phyloP scores from a whole-genome alignment of 345 rosid genomes.

The Ricinus communis region DNA sequence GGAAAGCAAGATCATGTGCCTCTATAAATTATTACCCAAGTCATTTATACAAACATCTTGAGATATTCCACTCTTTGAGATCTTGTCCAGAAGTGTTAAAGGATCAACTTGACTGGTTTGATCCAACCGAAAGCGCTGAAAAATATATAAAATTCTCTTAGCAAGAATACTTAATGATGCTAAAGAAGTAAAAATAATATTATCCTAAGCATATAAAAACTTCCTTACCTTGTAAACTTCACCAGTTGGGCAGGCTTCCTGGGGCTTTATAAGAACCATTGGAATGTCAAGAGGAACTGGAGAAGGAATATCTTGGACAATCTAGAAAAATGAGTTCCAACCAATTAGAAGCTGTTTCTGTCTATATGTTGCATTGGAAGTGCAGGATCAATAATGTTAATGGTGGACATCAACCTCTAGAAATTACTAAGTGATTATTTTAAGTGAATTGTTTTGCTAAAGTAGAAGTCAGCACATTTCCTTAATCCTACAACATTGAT shows the following conservation, averaged over 20 bases:
- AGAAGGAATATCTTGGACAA: conserved; percentile 82
- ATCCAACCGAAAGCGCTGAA: conserved; percentile 67
- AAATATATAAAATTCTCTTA: conserved; percentile 20
- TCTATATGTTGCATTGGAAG: background rate
- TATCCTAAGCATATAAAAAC: background rate
- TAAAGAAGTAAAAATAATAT: background rate
- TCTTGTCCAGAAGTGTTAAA: conserved; percentile 63
- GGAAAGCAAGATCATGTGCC: no score
- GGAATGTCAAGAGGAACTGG: conserved; percentile 68
- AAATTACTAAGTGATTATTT: background rate
- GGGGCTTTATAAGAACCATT: conserved; percentile 89
- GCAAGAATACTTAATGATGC: conserved; percentile 7
- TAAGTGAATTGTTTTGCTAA: background rate
- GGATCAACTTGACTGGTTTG: conserved; percentile 74
- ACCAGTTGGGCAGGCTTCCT: conserved; percentile 84
- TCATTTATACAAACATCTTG: conserved; percentile 89
- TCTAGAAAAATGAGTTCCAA: conserved; percentile 34
- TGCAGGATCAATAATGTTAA: background rate
- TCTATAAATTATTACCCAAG: conserved; percentile 55
- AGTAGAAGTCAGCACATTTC: background rate
- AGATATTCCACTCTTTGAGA: conserved; percentile 68
- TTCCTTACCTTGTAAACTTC: conserved; percentile 83
- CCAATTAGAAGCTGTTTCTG: background rate
- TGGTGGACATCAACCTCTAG: background rate
- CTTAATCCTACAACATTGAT: background rate